Base-by-base conservation (phyloP, 305 asterid species). In the Fraxinus albicans region DNA sequence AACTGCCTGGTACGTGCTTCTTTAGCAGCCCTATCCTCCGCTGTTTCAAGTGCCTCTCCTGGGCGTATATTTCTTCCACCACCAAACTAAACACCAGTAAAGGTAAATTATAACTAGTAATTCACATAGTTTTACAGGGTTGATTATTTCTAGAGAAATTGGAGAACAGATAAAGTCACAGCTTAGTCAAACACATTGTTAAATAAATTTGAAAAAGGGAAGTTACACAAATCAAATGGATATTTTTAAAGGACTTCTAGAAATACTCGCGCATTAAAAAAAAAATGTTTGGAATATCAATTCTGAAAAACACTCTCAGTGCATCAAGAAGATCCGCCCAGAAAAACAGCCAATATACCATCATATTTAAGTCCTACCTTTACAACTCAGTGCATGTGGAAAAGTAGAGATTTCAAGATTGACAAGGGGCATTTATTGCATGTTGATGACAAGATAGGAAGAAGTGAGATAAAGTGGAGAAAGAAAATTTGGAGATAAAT, bases 21-120 rank as follows among this genome's bases (percentile, higher is more conserved):
- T 90, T 93, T 96, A 23, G 92, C 91, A 84, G 95, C 95, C 81
- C 83, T 91, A 77, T 91, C 95, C 84, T 91, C 98, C 65, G 86
- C 88, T 50, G 95, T 92, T 82, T 96, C 98, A 80, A 96, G 97
- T 6, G 83, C 90, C 82, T 94, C 96, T 42, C 99, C 99, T n/a
- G 98, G 97, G 23, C 88, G 94, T 87, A 94, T 40, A 85, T 81
- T 89, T 90, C 93, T 93, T 84, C 99, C 99, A 10, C 99, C 99
- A 80, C 98, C 98, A 80, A 83, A 96, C 99, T 96, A 77, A 65
- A 35, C 70, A 81, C 58, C 82, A 74, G 79, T 69, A 34, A 82
- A 81, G 77, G 35, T 33, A 80, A 70, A 73, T 81, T 74, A 35
- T 13, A 40, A 34, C 27, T 38, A 29, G 0, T 19, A 23, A 63